A percentile compares a stretch with the other conserved stretches of the same genome.
These are phyloP conservation scores for Suillus tomentosus DNA, from an alignment of 768 basidiomycete genomes.

Conservation along the genomic window DNA sequence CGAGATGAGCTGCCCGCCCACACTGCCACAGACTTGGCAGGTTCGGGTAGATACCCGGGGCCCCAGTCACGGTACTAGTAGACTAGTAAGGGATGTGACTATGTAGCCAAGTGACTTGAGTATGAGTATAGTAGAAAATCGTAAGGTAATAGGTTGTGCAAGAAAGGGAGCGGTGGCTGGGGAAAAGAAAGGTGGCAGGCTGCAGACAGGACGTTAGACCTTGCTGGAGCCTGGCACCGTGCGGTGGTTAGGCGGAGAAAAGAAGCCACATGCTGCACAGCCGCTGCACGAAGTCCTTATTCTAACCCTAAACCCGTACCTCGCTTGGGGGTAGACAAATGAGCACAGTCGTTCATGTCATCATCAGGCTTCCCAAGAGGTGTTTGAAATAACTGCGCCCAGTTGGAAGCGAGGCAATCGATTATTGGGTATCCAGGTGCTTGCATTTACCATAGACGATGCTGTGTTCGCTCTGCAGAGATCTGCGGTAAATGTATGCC, in stretches of 20 bases:
- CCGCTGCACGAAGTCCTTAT: neutral
- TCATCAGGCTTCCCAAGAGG: slow-evolving; percentile 63
- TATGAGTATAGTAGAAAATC: neutral
- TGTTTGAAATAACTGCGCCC: slow-evolving; percentile 70
- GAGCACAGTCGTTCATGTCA: slow-evolving; percentile 50
- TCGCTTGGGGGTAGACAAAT: slow-evolving; percentile 24
- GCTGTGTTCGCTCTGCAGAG: slow-evolving; percentile 49
- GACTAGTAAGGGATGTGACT: neutral
- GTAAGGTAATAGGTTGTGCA: neutral
- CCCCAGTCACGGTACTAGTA: too few relatives aligned
- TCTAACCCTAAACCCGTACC: neutral
- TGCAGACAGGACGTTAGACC: neutral
- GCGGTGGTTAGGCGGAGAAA: neutral
- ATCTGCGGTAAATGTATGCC: neutral
- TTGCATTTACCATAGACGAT: slow-evolving; percentile 49
- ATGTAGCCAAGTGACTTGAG: neutral
- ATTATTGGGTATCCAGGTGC: slow-evolving; percentile 56
- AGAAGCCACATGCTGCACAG: neutral
- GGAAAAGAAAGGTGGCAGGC: neutral
- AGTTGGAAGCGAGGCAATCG: slow-evolving; percentile 50
- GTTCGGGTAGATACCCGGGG: too few relatives aligned
- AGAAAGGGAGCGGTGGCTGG: neutral
- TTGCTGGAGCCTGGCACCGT: neutral
- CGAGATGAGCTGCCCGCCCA: too few relatives aligned
- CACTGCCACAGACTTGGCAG: too few relatives aligned